Evolutionary conservation across 805 yeast genomes (phyloP).

Genomic region (Candida oleophila): DNA sequence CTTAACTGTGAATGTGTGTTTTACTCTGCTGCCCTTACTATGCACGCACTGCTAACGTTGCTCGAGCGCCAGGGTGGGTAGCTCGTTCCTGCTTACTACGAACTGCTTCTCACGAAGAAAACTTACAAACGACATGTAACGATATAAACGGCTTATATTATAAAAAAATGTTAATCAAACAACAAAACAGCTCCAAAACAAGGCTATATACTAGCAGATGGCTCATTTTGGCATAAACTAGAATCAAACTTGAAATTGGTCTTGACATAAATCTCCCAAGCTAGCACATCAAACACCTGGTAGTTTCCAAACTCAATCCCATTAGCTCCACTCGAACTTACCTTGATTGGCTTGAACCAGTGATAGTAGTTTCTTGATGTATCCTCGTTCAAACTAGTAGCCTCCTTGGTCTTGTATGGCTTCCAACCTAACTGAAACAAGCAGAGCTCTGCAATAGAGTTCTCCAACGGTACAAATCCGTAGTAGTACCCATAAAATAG

Average conservation of each 20-base stretch:
- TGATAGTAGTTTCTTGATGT: conserved; percentile 11
- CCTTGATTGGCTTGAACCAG: conserved; percentile 29
- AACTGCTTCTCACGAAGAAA: no score
- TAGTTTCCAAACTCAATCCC: conserved; percentile 34
- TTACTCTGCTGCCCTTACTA: no score
- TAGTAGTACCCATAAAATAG: conserved; percentile 44
- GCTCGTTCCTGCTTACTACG: no score
- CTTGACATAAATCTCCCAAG: conserved; percentile 42
- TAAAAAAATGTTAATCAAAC: not conserved
- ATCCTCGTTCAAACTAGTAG: not conserved
- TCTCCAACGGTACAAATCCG: conserved; percentile 43
- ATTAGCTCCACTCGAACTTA: conserved; percentile 9
- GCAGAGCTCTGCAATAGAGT: conserved; percentile 40
- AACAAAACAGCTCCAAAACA: not conserved
- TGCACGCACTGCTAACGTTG: no score
- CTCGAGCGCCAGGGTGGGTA: no score
- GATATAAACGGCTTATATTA: not conserved
- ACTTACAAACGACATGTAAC: not conserved
- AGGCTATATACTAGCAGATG: conserved; percentile 17
- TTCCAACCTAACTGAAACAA: conserved; percentile 42
- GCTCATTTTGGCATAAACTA: conserved; percentile 28
- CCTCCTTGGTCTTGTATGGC: conserved; percentile 28
- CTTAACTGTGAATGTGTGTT: no score
- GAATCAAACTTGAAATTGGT: conserved; percentile 37
- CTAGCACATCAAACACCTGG: conserved; percentile 39